Base-by-base conservation (phyloP, 1,284 basidiomycete species). In the Melanopsichium pennsylvanicum region DNA sequence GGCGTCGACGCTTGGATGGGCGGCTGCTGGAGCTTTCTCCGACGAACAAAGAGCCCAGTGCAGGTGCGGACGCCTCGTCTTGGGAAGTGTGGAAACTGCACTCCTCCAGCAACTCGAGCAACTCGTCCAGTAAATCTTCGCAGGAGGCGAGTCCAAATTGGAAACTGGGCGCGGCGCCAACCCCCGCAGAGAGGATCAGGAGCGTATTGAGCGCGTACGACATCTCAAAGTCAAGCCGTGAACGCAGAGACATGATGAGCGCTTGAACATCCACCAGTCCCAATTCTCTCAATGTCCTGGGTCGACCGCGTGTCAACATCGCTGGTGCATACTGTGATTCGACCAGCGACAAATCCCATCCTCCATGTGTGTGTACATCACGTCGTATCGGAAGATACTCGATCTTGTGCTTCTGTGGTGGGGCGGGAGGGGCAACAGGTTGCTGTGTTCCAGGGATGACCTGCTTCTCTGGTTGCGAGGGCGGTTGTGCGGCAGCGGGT, bases 131-230 rank as follows among this genome's bases (percentile, higher is more conserved):
- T 27, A 97, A 84, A 63, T 96, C 93, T 11, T 86, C 85, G 72
- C 91, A 90, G 48, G 90, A 87, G 19, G 84, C 82, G 23, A 97
- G 86, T 0, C 89, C 63, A 34, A 82, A 74, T 29, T 73, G 88
- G 76, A 95, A 89, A 3, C 88, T 88, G 15, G 49, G 85, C 83
- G 40, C 85, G 82, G 71, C 86, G 83, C 38, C 87, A 6, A 73
- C 63, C 23, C 79, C 72, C 18, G 89, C 88, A 4, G 90, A 89
- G 50, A 98, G 84, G 75, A 97, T 85, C n/a, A 89, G 88, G 68
- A 97, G 85, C 2, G 91, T 91, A 22, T 93, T 93, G 70, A 98
- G 83, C 4, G 90, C 92, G 80, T 95, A 97, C 4, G 92, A 88
- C 36, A 96, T 83, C 79, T 98, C 94, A 36, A 86, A 85, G 3